Evolutionary conservation across 495 filamentous ascomycete genomes (phyloP), one percentile per base, ranked within the genome.

Genomic region (Massariosphaeria phaeospora): DNA sequence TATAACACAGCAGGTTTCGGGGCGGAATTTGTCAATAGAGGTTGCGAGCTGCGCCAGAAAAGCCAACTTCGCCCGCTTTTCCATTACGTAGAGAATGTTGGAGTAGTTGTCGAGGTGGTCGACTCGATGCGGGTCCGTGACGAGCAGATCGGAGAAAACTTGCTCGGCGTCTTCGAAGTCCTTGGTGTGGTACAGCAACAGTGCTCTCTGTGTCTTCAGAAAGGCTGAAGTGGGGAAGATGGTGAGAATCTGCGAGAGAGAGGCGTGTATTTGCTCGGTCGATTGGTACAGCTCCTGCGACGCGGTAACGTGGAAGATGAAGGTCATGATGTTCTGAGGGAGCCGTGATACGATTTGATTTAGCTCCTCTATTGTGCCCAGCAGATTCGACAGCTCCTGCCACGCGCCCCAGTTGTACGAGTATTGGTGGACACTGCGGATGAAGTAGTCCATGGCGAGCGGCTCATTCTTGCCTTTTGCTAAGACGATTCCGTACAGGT

Each of bases 331-430:
- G 64, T 96, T 91, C 57, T 86, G 83, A 0, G 91, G 93, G 17
- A 97, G 76, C 30, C 79, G 76, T 15, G 74, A 70, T 35, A 75
- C 67, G 15, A 85, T 73, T 61, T 76, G 71, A 63, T 77, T 76
- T 29, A 85, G 70, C 80, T 96, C 89, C 70, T 94, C 88, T n/a
- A 84, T 77, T 48, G 80, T 83, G 21, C 82, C 81, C 17, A 96
- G 71, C 17, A 94, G 76, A 15, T 82, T 83, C 17, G 77, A 78
- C 50, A 99, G 75, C 69, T 97, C 94, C 21, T 89, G 76, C 94
- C 94, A 99, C 23, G 89, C 87, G 1, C 89, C 89, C 94, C 94
- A 99, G 68, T 97, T 94, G 74, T 87, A 94, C 2, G 91, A 86
- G 64, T 85, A 90, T 39, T 84, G 70, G 64, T 91, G 85, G 6